A percentile compares a stretch with the other conserved stretches of the same genome.
Evolutionary conservation across 164 flowering plant species (phyloP).

Genomic region (Saururus chinensis): DNA sequence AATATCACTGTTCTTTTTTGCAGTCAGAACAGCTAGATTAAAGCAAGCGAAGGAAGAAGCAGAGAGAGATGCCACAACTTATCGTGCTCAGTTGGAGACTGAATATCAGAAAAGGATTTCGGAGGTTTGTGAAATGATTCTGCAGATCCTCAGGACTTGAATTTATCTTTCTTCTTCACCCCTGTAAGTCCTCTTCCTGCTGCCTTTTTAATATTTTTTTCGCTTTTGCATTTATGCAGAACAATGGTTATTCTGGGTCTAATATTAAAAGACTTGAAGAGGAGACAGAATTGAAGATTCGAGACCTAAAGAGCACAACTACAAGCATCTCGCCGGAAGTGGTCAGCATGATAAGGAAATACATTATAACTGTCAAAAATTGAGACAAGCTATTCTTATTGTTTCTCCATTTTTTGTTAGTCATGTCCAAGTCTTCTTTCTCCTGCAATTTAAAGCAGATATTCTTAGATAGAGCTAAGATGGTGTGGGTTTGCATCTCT

Average conservation of each 20-base stretch:
- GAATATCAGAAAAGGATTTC: slow-evolving; percentile 39
- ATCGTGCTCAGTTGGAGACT: slow-evolving; percentile 40
- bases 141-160: too few species aligned
- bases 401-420: too few species aligned
- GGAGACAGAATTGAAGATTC: slow-evolving; percentile 42
- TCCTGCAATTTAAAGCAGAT: too few species aligned
- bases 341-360: slow-evolving; percentile 30
- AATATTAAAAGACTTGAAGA: slow-evolving; percentile 42
- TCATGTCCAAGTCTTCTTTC: too few species aligned
- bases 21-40: slow-evolving; percentile 42
- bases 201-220: too few species aligned
- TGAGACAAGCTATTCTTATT: slow-evolving; percentile 13
- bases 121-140: slow-evolving; percentile 21
- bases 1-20: neutral
- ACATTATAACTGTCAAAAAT: slow-evolving; percentile 27
- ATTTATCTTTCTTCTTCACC: neutral
- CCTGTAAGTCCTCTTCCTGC: neutral
- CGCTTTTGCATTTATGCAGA: slow-evolving; percentile 16
- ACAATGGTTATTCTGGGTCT: slow-evolving; percentile 34
- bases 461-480: too few species aligned
- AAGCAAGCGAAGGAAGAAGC: slow-evolving; percentile 79
- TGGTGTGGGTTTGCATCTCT: too few species aligned
- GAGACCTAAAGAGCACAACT: slow-evolving; percentile 23
- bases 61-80: slow-evolving; percentile 30
- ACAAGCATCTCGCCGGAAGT: slow-evolving; percentile 27